phyloP scores from a whole-genome alignment of 352 stramenopile species.

The Pythium rishiriense region DNA sequence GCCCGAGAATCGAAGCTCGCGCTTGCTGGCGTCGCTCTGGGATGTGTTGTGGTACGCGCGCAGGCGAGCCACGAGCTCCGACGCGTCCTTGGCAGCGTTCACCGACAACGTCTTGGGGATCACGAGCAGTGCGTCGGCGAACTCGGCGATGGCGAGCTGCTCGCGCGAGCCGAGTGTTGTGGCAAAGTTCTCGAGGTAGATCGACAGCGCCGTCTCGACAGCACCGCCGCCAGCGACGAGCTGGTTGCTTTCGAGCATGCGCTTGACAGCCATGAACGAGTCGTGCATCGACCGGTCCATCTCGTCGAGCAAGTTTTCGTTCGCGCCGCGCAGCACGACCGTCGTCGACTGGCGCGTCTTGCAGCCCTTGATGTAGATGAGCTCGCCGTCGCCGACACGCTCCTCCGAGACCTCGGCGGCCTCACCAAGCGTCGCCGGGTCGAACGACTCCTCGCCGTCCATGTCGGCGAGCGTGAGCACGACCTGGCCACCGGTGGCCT shows the following conservation, averaged over 20 bases:
- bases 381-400: slow-evolving; percentile 97
- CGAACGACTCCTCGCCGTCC: slow-evolving; percentile 98
- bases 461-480: slow-evolving; percentile 98
- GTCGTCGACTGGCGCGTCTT: slow-evolving; percentile 94
- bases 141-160: slow-evolving; percentile 99
- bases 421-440: slow-evolving; percentile 90
- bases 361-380: slow-evolving; percentile 98
- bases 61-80: slow-evolving; percentile 97
- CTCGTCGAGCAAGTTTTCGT: slow-evolving; percentile 99
- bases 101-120: slow-evolving; percentile 99
- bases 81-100: slow-evolving; percentile 99
- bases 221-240: slow-evolving; percentile 97
- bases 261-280: slow-evolving; percentile 99
- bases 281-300: slow-evolving; percentile 99
- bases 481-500: slow-evolving; percentile 97
- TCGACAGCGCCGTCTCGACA: slow-evolving; percentile 97
- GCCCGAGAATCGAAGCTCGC: slow-evolving; percentile 88
- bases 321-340: slow-evolving; percentile 98
- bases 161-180: slow-evolving; percentile 96
- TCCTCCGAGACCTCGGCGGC: slow-evolving; percentile 95
- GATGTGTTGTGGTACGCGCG: slow-evolving; percentile 96
- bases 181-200: slow-evolving; percentile 98
- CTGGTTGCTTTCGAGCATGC: slow-evolving; percentile 99
- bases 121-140: slow-evolving; percentile 97
- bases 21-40: slow-evolving; percentile 83